Evolutionary conservation across 371 early-diverging fungal genomes (phyloP), one percentile per base, ranked within the genome.

Genomic region (Scutellospora calospora): DNA sequence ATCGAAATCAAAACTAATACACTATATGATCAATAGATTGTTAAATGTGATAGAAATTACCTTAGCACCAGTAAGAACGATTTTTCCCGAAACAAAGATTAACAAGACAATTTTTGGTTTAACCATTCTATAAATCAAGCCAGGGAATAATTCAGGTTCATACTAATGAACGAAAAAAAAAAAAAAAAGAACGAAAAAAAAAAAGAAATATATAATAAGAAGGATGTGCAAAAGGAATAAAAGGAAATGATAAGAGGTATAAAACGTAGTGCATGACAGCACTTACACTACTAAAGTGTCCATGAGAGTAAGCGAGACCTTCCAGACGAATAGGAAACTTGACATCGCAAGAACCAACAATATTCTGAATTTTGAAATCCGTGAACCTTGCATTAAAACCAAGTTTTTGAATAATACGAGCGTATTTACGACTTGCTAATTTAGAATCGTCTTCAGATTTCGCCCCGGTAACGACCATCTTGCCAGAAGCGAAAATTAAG

Each of bases 281-380:
- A 89, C 94, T 88, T 91, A 97, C 97, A 83, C 96, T 96, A 80
- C 97, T 97, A 89, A 97, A 99, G 79, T 96, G 95, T 45, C 97
- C 96, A 90, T 99, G 99, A 77, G 97, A 94, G 88, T 94, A 97
- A 80, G 99, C 99, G 80, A 99, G 87, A 54, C 99, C 99, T 87
- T 99, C 99, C 73, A 99, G 89, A 66, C 99, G 96, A 84, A 99
- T 99, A 63, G 99, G 99, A 86, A 99, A 99, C 87, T 98, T 98
- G 83, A 99, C 98, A 89, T 99, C 99, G 87, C 99, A 99, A 33
- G 95, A 95, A 52, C 99, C 99, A 57, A 99, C 99, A 86, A 99
- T 99, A 89, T 99, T 99, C 86, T 99, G 99, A 82, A 99, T 98
- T 90, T 99, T 99, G 87, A 99, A 99, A 82, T 99, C 99, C 12